Base-by-base conservation (phyloP, 2,329 filamentous ascomycete species). In the Claviceps arundinis region DNA sequence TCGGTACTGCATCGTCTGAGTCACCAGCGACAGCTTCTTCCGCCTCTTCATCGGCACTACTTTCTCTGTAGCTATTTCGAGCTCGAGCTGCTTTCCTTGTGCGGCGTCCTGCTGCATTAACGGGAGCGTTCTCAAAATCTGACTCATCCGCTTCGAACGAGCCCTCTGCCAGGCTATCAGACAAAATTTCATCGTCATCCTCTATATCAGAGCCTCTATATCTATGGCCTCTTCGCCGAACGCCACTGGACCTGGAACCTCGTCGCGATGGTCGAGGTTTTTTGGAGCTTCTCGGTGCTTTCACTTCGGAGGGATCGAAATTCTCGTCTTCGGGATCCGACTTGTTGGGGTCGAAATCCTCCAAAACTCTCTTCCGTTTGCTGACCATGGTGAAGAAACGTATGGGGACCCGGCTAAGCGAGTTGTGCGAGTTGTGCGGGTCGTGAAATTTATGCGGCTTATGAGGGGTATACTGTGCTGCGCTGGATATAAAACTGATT, bases 281-380 rank as follows among this genome's bases (percentile, higher is more conserved):
- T 57, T 72, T 75, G 51, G 65, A 65, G 54, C 56, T 65, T 54
- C 69, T 69, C 14, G 67, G 67, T 16, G 74, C 68, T 34, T 69
- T 67, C 26, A 67, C 70, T 57, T 74, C 72, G 22, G 64, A 62
- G 16, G 80, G 80, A 53, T 81, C 76, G 60, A 84, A 85, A 63
- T 82, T 82, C 57, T 81, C 79, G 61, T 85, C 81, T 48, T 81
- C 76, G 2, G 81, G 72, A 58, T 85, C 81, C 49, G 81, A 84
- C 62, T 81, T 77, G 63, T 83, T 84, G 3, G 78, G 79, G 64
- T 85, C 81, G 58, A 84, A 84, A 51, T 73, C 72, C 56, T 80
- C 74, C 52, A 80, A 66, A 53, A 72, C 72, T 56, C 75, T 70
- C 72, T 82, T 84, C 51, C 81, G 70, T 64, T 82, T 82, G 52